A percentile compares a stretch with the other conserved stretches of the same genome.
Evolutionary conservation across 176 grass and related monocot genomes (phyloP).

Genomic region (Eleusine indica): DNA sequence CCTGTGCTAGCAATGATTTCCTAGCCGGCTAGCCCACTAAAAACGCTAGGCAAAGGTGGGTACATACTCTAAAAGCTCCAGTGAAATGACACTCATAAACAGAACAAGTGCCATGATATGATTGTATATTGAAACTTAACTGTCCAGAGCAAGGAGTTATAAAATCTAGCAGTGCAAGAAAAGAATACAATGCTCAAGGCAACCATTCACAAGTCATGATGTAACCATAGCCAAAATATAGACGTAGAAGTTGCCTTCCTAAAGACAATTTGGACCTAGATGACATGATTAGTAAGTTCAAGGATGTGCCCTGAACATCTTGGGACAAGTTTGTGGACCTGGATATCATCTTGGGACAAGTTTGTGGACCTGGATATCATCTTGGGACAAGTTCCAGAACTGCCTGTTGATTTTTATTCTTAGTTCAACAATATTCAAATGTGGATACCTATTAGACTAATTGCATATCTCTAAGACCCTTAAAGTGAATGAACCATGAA

Average conservation of each 20-base stretch:
- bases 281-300: no score
- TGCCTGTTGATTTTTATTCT: no score
- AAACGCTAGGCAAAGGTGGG: background rate
- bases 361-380: no score
- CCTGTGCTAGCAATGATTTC: background rate
- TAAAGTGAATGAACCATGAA: background rate
- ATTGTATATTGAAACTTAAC: background rate
- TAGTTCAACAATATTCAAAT: no score
- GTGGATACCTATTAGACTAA: background rate
- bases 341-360: no score
- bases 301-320: no score
- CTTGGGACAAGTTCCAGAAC: no score
- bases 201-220: background rate
- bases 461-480: background rate
- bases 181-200: no score
- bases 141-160: background rate
- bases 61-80: conserved; percentile 16
- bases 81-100: conserved; percentile 3
- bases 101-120: conserved; percentile 4
- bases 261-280: no score
- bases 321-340: no score
- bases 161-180: background rate
- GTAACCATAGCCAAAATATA: background rate
- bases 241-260: no score
- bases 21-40: background rate